These are phyloP conservation scores for Torulaspora quercuum DNA, from an alignment of 805 yeast genomes.

Conservation along the genomic window DNA sequence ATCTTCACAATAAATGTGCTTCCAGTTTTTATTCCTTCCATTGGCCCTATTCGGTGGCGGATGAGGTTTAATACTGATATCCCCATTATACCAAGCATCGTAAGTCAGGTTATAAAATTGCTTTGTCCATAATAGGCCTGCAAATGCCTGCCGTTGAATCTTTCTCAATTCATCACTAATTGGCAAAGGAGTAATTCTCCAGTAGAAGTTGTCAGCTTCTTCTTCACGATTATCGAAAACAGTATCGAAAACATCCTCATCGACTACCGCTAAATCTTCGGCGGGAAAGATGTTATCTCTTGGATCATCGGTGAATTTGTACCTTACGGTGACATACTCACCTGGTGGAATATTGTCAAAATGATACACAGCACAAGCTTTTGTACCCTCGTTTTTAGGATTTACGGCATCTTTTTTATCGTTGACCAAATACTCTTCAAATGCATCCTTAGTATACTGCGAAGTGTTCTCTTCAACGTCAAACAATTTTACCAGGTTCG, in stretches of 20 bases:
- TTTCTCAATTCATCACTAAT: constrained; percentile 72
- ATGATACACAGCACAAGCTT: constrained; percentile 77
- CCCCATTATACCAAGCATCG: constrained; percentile 84
- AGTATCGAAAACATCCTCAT: constrained; percentile 71
- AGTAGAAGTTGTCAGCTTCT: constrained; percentile 91
- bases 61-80: constrained; percentile 66
- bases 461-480: constrained; percentile 53
- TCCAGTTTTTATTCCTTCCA: constrained; percentile 88
- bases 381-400: constrained; percentile 71
- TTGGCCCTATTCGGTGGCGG: constrained; percentile 80
- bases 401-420: constrained; percentile 60
- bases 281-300: constrained; percentile 30
- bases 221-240: constrained; percentile 66
- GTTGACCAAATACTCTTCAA: constrained; percentile 71
- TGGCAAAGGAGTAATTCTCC: constrained; percentile 84
- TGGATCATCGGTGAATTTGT: constrained; percentile 52
- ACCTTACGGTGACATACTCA: constrained; percentile 80
- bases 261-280: constrained; percentile 45
- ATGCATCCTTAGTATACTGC: constrained; percentile 78
- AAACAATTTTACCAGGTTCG: constrained; percentile 68
- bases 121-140: constrained; percentile 91
- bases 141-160: constrained; percentile 90
- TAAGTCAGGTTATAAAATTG: constrained; percentile 86
- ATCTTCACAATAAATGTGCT: constrained; percentile 82
- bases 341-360: constrained; percentile 83